Conservation (phyloP, 2,329 filamentous ascomycete species). For the Fusarium udum region DNA sequence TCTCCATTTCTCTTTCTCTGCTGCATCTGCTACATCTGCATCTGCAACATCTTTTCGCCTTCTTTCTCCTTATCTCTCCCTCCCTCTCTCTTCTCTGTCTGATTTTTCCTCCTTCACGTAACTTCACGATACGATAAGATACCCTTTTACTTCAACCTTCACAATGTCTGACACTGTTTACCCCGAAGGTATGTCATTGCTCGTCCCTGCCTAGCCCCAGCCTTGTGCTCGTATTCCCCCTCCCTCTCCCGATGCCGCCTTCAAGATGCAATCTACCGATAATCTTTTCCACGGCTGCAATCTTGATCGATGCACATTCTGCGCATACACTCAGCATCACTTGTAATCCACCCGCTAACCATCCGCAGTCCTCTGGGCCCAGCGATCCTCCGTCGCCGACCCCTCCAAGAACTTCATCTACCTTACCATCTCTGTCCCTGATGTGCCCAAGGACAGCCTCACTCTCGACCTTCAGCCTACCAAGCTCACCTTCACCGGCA, state of each 20-base stretch:
- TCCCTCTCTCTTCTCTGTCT: constrained; percentile 17
- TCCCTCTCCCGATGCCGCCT: constrained; percentile 5
- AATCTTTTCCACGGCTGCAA: neutral
- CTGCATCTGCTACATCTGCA: constrained; percentile 32
- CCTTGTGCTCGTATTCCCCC: constrained; percentile 11
- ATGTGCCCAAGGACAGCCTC: constrained; percentile 78
- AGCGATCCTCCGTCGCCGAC: constrained; percentile 86
- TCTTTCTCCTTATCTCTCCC: constrained; percentile 9
- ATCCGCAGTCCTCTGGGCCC: constrained; percentile 88
- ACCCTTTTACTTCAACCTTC: constrained; percentile 34
- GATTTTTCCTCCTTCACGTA: constrained; percentile 18
- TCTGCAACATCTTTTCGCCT: constrained; percentile 29
- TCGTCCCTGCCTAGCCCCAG: constrained; percentile 1
- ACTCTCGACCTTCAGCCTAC: constrained; percentile 86
- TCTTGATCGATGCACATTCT: neutral
- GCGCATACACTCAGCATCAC: neutral
- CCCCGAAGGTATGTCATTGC: constrained; percentile 52
- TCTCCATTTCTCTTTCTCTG: constrained; percentile 21
- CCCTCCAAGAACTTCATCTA: constrained; percentile 93
- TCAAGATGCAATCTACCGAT: neutral
- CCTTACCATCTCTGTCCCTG: constrained; percentile 88
- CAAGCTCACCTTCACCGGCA: constrained; percentile 81
- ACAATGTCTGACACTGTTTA: constrained; percentile 41
- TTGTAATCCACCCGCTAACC: constrained; percentile 7
- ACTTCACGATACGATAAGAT: constrained; percentile 39